Conservation (phyloP, 2,329 filamentous ascomycete species). For the Clonostachys rhizophaga region DNA sequence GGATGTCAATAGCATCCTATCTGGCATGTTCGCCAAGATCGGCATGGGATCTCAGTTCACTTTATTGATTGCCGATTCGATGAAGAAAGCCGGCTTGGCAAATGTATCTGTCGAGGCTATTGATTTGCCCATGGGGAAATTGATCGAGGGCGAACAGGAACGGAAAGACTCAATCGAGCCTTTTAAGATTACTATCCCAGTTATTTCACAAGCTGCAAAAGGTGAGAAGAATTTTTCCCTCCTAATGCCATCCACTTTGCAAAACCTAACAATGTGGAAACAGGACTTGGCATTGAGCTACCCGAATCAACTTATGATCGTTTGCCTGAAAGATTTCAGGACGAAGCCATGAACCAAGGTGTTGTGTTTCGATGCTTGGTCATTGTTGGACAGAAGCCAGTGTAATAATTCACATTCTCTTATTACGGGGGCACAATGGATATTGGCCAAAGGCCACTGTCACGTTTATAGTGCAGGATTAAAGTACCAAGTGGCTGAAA, state of each 20-base stretch:
- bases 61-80: background rate
- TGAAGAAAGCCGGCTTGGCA: conserved; percentile 3
- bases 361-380: background rate
- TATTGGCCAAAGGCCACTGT: no score
- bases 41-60: conserved; percentile 2
- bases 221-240: background rate
- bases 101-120: conserved; percentile 1
- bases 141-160: background rate
- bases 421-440: no score
- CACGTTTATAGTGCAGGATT: no score
- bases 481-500: no score
- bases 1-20: conserved; percentile 1
- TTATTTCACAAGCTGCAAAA: background rate
- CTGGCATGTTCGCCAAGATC: conserved; percentile 2
- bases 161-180: background rate
- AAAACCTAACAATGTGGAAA: no score
- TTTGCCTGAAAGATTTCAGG: conserved; percentile 3
- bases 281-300: conserved; percentile 1
- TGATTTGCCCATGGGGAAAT: conserved; percentile 1
- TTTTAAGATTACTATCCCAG: background rate
- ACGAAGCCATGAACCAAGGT: conserved; percentile 5
- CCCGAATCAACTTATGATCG: background rate
- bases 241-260: background rate
- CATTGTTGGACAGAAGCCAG: background rate
- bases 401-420: background rate